These are phyloP conservation scores for Cucumis hystrix DNA, from an alignment of 306 rosid species.

Conservation along the genomic window DNA sequence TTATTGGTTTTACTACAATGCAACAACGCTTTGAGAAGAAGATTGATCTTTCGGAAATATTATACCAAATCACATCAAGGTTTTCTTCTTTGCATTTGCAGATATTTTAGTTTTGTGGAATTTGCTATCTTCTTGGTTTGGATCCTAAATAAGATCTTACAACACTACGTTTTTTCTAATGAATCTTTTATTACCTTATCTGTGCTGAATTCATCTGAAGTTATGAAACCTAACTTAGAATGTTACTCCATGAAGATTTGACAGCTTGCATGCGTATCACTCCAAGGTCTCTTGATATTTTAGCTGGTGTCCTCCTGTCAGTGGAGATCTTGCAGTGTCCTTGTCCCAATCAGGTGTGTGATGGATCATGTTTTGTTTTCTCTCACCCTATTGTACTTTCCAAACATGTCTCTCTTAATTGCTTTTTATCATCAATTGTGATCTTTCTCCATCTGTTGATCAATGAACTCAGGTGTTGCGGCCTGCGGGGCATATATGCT, in stretches of 20 bases:
- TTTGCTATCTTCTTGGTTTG: neutral
- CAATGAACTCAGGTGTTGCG: conserved; percentile 47
- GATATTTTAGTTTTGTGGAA: neutral
- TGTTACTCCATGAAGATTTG: conserved; percentile 65
- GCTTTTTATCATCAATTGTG: neutral
- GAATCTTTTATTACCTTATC: neutral
- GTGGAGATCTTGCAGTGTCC: conserved; percentile 98
- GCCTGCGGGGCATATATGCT: conserved; percentile 89
- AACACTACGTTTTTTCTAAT: neutral
- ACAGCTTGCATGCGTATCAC: conserved; percentile 96
- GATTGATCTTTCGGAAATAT: conserved; percentile 86
- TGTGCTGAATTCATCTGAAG: neutral
- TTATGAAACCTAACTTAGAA: conserved; percentile 16
- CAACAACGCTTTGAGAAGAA: conserved; percentile 89
- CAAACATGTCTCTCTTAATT: neutral
- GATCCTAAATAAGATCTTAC: neutral
- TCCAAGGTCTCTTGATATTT: conserved; percentile 91
- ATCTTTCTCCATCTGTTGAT: conserved; percentile 20
- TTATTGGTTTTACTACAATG: conserved; percentile 94
- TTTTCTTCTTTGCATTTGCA: conserved; percentile 21
- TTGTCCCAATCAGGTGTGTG: conserved; percentile 84
- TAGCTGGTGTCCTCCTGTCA: conserved; percentile 89
- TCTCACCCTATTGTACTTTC: neutral
- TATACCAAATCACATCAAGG: conserved; percentile 98
- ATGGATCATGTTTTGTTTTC: conserved; percentile 7